These are phyloP conservation scores for Globisporangium echinulatum DNA, from an alignment of 352 stramenopile species.

Conservation along the genomic window DNA sequence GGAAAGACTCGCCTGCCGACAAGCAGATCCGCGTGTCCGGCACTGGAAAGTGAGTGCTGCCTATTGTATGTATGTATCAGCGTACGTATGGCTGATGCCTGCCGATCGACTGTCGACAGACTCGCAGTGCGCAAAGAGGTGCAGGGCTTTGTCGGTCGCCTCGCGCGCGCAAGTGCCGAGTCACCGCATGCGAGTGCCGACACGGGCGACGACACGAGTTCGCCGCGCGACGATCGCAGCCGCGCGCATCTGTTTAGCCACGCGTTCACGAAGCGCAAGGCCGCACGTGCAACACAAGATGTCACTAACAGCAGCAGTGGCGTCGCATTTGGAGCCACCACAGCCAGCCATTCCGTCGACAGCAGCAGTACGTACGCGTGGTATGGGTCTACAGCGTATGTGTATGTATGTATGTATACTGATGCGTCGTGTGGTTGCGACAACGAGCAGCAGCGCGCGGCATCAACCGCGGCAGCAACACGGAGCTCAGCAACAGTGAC, in stretches of 20 bases:
- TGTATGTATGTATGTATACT: background rate
- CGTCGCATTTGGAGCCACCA: too few species aligned
- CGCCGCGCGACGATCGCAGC: conserved; percentile 6
- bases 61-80: background rate
- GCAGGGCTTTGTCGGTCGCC: conserved; percentile 57
- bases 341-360: background rate
- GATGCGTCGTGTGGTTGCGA: background rate
- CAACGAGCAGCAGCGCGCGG: background rate
- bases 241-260: conserved; percentile 12
- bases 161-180: conserved; percentile 49
- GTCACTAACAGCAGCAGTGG: background rate
- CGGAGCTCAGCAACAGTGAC: background rate
- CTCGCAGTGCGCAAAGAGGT: conserved; percentile 59
- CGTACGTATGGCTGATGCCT: conserved; percentile 3
- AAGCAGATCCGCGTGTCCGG: conserved; percentile 78
- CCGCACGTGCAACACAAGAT: background rate
- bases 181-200: conserved; percentile 16
- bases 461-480: conserved; percentile 15
- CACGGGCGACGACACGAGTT: background rate
- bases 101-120: conserved; percentile 9
- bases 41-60: conserved; percentile 30
- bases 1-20: conserved; percentile 71
- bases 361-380: too few species aligned
- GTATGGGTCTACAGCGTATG: too few species aligned
- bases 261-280: conserved; percentile 13